Evolutionary conservation across 495 filamentous ascomycete species (phyloP), one percentile per base, ranked within the genome.

Genomic region (Pyronema domesticum): DNA sequence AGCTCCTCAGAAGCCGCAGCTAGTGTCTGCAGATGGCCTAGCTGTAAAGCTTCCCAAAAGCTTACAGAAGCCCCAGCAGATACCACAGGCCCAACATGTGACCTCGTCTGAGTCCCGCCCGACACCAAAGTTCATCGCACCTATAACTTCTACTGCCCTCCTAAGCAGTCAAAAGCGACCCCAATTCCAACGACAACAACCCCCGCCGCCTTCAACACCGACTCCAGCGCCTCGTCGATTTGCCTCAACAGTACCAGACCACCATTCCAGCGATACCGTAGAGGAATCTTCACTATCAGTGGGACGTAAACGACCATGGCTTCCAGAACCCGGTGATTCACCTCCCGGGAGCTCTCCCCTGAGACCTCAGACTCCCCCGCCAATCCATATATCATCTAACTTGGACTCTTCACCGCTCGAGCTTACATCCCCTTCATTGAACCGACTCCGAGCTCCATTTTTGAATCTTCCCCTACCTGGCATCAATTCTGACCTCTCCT

Each of bases 351-450:
- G 23, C 23, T 30, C 23, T 2, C 23, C 23, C 5, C 5, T 30
- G 5, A 30, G 23, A 30, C 23, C 23, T 30, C 23, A 5, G 5
- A 30, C 23, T 5, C 23, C 23, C 5, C 23, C 23, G 23, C 23
- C 23, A 30, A 30, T 30, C 5, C 23, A 30, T 30, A 30, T 30
- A 30, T 30, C 23, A 30, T 30, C 23, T 30, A 30, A 30, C 23
- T 30, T 30, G 5, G 23, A 30, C 23, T 30, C 23, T 2, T 30
- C 23, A 30, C 23, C 23, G 5, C 23, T 5, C 39, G 35, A 46
- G 63, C 58, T 67, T 65, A 65, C 69, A 86, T 65, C 86, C 81
- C 82, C 82, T 87, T 63, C 85, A 82, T 56, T 83, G 79, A 62
- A 85, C 81, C 60, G 82, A 75, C 37, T 79, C 75, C 55, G 75